A percentile compares a stretch with the other conserved stretches of the same genome.
These are phyloP conservation scores for Pleurotus eryngii DNA, from an alignment of 768 basidiomycete species.

Conservation along the genomic window DNA sequence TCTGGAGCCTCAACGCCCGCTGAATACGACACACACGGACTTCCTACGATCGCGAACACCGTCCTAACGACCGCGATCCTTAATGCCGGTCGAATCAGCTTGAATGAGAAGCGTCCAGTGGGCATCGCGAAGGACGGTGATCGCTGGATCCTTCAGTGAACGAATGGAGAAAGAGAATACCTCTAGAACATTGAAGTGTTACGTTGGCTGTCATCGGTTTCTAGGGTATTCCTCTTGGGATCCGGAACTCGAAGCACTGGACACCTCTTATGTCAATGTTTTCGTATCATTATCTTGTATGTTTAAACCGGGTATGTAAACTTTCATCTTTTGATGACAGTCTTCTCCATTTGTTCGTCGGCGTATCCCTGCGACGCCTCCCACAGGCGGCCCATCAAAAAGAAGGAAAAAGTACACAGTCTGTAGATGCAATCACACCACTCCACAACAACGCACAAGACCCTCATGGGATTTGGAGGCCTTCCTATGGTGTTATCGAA, in stretches of 20 bases:
- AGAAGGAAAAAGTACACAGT: neutral
- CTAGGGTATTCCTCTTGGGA: neutral
- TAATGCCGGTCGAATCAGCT: constrained; percentile 83
- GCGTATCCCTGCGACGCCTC: neutral
- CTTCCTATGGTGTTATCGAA: neutral
- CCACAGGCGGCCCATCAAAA: neutral
- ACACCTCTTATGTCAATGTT: neutral
- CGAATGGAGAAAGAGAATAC: constrained; percentile 15
- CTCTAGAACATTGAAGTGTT: neutral
- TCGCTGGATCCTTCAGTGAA: constrained; percentile 67
- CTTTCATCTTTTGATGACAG: neutral
- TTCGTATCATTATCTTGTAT: neutral
- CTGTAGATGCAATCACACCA: too few relatives aligned
- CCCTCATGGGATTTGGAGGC: neutral
- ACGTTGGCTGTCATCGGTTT: neutral
- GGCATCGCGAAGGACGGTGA: constrained; percentile 65
- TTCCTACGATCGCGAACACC: constrained; percentile 89
- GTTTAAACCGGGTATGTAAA: neutral
- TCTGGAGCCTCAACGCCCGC: constrained; percentile 59
- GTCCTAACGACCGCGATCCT: constrained; percentile 85
- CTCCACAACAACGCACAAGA: constrained; percentile 4
- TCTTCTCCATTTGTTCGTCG: neutral
- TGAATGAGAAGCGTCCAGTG: constrained; percentile 88
- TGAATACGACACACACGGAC: constrained; percentile 75
- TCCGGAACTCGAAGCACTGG: neutral